These are phyloP conservation scores for Eucalyptus tenuipes DNA, from an alignment of 345 rosid species.

Conservation along the genomic window DNA sequence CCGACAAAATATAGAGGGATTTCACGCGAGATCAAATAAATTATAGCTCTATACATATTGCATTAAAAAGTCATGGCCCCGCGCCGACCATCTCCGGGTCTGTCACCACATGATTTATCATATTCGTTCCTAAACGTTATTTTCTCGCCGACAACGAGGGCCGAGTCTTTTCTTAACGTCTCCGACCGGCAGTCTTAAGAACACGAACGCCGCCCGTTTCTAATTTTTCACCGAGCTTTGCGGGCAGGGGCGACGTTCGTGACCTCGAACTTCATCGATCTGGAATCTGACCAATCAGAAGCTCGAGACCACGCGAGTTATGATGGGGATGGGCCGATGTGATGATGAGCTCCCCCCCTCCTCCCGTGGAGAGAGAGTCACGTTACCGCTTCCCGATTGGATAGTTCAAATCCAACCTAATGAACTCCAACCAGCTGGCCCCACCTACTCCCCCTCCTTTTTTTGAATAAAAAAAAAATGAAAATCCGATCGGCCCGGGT, in stretches of 20 bases:
- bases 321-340: background rate
- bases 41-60: background rate
- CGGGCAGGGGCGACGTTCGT: background rate
- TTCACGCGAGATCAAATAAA: background rate
- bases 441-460: background rate
- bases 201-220: background rate
- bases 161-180: background rate
- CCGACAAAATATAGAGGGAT: accelerated
- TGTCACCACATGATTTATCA: accelerated
- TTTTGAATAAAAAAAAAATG: accelerated
- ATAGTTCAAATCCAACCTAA: background rate
- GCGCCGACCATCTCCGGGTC: background rate
- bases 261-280: no score
- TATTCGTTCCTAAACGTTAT: background rate
- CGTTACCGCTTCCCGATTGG: background rate
- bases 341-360: background rate
- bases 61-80: background rate
- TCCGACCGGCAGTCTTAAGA: background rate
- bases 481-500: background rate
- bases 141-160: background rate
- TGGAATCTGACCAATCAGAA: background rate
- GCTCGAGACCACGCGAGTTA: background rate
- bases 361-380: background rate
- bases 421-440: background rate
- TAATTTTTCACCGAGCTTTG: background rate